Evolutionary conservation across 148 eudicot genomes (phyloP).

Genomic region (Spergularia bocconei): DNA sequence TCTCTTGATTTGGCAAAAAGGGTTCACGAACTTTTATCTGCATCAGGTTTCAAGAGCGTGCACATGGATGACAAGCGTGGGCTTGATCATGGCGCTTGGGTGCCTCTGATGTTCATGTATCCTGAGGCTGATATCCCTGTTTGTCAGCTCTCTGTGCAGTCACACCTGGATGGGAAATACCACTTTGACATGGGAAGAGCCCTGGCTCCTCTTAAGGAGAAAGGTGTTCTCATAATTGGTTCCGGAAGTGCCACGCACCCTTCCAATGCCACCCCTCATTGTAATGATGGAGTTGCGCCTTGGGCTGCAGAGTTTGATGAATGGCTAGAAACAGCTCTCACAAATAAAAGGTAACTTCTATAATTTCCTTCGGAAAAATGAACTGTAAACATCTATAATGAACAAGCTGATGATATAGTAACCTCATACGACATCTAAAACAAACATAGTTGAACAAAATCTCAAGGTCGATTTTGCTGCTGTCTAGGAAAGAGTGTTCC

Average conservation of each 20-base stretch:
- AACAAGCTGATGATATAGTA: too few relatives aligned
- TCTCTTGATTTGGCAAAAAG: constrained; percentile 67
- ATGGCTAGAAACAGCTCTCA: constrained; percentile 74
- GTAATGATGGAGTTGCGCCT: constrained; percentile 32
- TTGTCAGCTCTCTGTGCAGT: constrained; percentile 75
- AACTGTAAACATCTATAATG: too few relatives aligned
- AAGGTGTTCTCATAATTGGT: constrained; percentile 78
- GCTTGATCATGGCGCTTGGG: constrained; percentile 89
- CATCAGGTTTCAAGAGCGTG: constrained; percentile 49
- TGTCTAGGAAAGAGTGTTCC: too few relatives aligned
- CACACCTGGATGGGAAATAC: constrained; percentile 46
- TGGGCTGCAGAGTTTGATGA: constrained; percentile 76
- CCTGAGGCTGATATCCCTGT: constrained; percentile 88
- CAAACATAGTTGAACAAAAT: too few relatives aligned
- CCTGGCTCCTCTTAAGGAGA: constrained; percentile 63
- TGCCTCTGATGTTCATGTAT: constrained; percentile 87
- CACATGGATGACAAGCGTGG: constrained; percentile 67
- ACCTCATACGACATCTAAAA: not conserved
- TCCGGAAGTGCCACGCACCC: constrained; percentile 81
- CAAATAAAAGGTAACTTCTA: constrained; percentile 49
- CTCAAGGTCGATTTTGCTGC: too few relatives aligned
- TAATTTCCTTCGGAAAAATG: too few relatives aligned
- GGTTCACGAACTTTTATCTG: constrained; percentile 54
- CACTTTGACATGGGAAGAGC: constrained; percentile 75
- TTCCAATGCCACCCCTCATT: constrained; percentile 32